phyloP scores from a whole-genome alignment of 2,329 filamentous ascomycete species.

The Paecilomyces sp. region DNA sequence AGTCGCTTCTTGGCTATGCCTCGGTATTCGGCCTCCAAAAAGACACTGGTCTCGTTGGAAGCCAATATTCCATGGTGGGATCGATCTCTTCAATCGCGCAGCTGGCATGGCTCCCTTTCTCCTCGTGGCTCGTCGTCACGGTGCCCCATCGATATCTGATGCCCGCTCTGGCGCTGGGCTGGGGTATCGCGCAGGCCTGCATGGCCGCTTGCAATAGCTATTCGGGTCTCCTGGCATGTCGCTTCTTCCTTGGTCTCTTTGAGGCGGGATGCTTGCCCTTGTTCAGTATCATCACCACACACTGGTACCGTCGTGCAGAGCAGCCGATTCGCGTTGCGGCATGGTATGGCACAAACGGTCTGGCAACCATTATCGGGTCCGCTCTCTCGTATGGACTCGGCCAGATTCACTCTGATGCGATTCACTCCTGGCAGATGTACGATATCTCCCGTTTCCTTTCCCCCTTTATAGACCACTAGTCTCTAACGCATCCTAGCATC shows the following conservation, averaged over 20 bases:
- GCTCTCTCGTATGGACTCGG: constrained; percentile 51
- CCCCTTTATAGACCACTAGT: background rate
- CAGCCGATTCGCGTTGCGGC: constrained; percentile 57
- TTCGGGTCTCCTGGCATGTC: constrained; percentile 38
- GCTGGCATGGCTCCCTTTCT: constrained; percentile 55
- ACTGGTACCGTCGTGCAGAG: constrained; percentile 46
- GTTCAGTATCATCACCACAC: constrained; percentile 38
- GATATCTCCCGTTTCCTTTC: background rate
- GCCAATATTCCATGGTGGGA: constrained; percentile 51
- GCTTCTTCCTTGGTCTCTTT: constrained; percentile 48
- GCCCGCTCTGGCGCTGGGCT: constrained; percentile 42
- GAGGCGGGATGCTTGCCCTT: constrained; percentile 45
- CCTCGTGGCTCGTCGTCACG: constrained; percentile 53
- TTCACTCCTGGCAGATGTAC: constrained; percentile 48
- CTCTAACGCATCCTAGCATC: constrained; percentile 28
- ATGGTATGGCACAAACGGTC: constrained; percentile 60
- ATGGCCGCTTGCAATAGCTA: constrained; percentile 45
- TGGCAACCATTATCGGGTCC: constrained; percentile 51
- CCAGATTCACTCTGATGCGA: constrained; percentile 40
- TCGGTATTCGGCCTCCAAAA: constrained; percentile 49
- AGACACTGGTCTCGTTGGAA: constrained; percentile 45
- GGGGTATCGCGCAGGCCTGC: constrained; percentile 42
- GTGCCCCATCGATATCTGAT: constrained; percentile 54
- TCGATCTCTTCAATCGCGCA: constrained; percentile 55
- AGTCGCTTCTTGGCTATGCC: constrained; percentile 50